These are phyloP conservation scores for Solanum megistacrolobum DNA, from an alignment of 257 asterid genomes.

Conservation along the genomic window DNA sequence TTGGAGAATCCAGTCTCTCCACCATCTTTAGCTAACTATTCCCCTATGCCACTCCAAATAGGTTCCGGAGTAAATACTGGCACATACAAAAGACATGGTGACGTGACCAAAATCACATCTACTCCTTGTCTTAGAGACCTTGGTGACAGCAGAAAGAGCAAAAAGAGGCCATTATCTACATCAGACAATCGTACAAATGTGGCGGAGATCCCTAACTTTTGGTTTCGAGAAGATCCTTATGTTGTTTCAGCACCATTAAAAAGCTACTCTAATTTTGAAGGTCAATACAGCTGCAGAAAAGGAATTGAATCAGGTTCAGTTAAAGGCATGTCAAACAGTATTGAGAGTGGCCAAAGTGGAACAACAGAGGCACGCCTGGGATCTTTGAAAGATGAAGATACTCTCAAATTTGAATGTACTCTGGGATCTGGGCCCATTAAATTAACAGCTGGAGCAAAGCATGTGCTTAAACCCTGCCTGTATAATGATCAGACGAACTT, in stretches of 20 bases:
- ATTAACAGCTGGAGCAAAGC: slow-evolving; percentile 34
- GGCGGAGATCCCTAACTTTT: slow-evolving; percentile 20
- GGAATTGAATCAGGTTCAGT: slow-evolving; percentile 14
- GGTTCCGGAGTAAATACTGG: slow-evolving; percentile 13
- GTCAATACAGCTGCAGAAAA: slow-evolving; percentile 1
- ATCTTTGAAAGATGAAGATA: slow-evolving; percentile 3
- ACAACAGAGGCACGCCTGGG: slow-evolving; percentile 1
- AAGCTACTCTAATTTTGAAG: slow-evolving; percentile 4
- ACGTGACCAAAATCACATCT: slow-evolving; percentile 12
- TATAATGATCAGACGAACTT: slow-evolving; percentile 18
- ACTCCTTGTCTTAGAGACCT: slow-evolving; percentile 7
- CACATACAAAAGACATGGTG: slow-evolving; percentile 11
- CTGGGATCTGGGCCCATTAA: slow-evolving; percentile 27
- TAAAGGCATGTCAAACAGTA: slow-evolving; percentile 1
- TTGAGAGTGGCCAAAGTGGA: slow-evolving; percentile 12
- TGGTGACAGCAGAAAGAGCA: slow-evolving; percentile 18
- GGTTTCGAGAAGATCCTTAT: slow-evolving; percentile 23
- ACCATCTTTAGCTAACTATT: slow-evolving; percentile 7
- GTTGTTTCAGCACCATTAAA: slow-evolving; percentile 5
- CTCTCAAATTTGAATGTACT: slow-evolving; percentile 5
- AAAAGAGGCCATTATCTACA: slow-evolving; percentile 20
- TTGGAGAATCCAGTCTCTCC: slow-evolving; percentile 18
- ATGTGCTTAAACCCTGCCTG: slow-evolving; percentile 27
- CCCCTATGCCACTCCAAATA: slow-evolving; percentile 17
- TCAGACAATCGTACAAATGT: slow-evolving; percentile 18